phyloP scores from a whole-genome alignment of 148 eudicot species.

The Polygonum maritimum region DNA sequence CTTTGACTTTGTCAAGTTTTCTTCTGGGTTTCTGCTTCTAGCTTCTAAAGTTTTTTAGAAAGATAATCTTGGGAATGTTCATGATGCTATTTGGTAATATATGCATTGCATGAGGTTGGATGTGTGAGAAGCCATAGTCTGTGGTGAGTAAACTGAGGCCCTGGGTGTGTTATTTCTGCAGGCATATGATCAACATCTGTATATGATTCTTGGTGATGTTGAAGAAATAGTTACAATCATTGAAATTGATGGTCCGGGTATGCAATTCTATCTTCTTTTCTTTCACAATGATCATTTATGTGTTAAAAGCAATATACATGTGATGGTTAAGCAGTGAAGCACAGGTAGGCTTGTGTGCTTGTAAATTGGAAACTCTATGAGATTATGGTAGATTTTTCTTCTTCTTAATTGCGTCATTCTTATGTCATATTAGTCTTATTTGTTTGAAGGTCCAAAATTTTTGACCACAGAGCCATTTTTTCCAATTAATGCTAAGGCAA shows the following conservation, averaged over 20 bases:
- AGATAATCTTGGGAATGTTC: neutral
- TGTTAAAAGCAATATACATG: neutral
- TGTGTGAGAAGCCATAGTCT: neutral
- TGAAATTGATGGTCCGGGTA: conserved; percentile 87
- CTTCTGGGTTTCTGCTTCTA: neutral
- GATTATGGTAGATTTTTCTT: neutral
- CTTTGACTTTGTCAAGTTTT: neutral
- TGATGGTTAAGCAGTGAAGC: neutral
- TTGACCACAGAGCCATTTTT: neutral
- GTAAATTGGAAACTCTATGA: neutral
- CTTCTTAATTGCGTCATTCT: neutral
- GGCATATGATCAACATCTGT: conserved; percentile 87
- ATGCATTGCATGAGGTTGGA: neutral
- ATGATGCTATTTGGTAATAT: neutral
- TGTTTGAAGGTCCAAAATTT: neutral
- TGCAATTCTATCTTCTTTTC: conserved; percentile 9
- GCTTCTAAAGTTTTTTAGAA: neutral
- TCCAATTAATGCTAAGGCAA: neutral
- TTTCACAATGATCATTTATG: neutral
- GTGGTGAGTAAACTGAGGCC: neutral
- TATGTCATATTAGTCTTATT: neutral
- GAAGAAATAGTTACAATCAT: conserved; percentile 68
- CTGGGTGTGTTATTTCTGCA: conserved; percentile 15
- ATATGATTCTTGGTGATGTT: conserved; percentile 86
- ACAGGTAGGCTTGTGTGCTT: neutral